Evolutionary conservation across 108 stramenopile species (phyloP).

Genomic region (Cafeteria roenbergensis): DNA sequence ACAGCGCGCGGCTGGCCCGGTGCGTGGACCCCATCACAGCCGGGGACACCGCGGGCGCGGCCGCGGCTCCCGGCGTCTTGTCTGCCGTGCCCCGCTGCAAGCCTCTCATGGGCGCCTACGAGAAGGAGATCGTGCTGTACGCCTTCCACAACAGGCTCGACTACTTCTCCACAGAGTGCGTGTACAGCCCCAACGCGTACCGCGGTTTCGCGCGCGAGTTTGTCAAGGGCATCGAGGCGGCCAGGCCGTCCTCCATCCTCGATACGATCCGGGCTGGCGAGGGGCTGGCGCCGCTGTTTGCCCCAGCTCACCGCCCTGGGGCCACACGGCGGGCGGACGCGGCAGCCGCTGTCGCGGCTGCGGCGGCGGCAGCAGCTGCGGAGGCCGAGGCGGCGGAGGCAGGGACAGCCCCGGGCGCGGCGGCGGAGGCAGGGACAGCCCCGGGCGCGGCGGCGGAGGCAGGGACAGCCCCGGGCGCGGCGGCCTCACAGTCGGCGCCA

Average conservation of each 20-base stretch:
- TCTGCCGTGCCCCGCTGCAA: constrained; percentile 9
- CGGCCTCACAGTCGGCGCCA: no score
- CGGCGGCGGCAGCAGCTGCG: no score
- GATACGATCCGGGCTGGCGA: constrained; percentile 3
- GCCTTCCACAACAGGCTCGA: constrained; percentile 3
- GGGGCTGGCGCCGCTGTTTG: neutral
- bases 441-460: no score
- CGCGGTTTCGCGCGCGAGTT: constrained; percentile 4
- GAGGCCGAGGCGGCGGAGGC: neutral
- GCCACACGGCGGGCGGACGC: neutral
- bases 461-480: neutral
- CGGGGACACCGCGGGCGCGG: neutral
- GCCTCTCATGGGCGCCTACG: constrained; percentile 6
- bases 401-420: neutral
- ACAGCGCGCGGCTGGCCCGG: neutral
- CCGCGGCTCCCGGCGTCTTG: no score
- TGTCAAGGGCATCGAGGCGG: constrained; percentile 1
- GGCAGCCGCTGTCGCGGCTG: neutral
- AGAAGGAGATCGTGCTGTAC: constrained; percentile 12
- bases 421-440: neutral
- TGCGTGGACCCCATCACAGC: neutral
- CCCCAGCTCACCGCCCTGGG: no score
- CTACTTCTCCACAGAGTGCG: constrained; percentile 13
- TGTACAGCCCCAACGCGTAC: constrained; percentile 11
- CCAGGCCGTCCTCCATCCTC: neutral